These are phyloP conservation scores for Lentinula edodes DNA, from an alignment of 768 basidiomycete species.

Conservation along the genomic window DNA sequence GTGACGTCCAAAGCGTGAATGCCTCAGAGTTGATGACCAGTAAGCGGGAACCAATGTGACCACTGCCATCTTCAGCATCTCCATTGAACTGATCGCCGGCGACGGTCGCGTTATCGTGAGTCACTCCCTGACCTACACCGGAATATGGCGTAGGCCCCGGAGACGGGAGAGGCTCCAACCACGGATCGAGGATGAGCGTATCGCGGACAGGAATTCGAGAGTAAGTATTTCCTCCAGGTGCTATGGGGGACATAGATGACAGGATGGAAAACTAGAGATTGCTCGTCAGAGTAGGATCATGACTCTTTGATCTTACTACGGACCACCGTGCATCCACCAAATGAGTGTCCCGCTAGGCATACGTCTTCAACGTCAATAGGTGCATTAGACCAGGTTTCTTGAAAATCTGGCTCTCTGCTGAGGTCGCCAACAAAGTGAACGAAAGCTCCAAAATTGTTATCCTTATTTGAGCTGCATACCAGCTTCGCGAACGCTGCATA, in stretches of 20 bases:
- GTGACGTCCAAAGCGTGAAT: constrained; percentile 76
- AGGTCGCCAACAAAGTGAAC: background rate
- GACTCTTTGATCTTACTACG: constrained; percentile 4
- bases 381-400: constrained; percentile 7
- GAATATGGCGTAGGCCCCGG: constrained; percentile 43
- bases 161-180: constrained; percentile 70
- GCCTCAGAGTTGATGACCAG: constrained; percentile 72
- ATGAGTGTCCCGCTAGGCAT: constrained; percentile 38
- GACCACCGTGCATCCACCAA: constrained; percentile 45
- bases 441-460: background rate
- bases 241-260: constrained; percentile 38
- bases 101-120: constrained; percentile 4
- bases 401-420: background rate
- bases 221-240: constrained; percentile 19
- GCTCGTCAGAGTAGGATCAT: background rate
- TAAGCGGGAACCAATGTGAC: constrained; percentile 30
- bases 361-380: constrained; percentile 30
- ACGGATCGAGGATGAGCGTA: constrained; percentile 72
- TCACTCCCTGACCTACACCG: background rate
- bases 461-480: constrained; percentile 26
- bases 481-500: constrained; percentile 56
- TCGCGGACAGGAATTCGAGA: constrained; percentile 46
- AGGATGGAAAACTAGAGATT: constrained; percentile 49
- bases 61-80: background rate
- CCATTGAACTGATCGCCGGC: constrained; percentile 7